Base-by-base conservation (phyloP, 2,329 filamentous ascomycete genomes). In the Orbilia ellipsospora region DNA sequence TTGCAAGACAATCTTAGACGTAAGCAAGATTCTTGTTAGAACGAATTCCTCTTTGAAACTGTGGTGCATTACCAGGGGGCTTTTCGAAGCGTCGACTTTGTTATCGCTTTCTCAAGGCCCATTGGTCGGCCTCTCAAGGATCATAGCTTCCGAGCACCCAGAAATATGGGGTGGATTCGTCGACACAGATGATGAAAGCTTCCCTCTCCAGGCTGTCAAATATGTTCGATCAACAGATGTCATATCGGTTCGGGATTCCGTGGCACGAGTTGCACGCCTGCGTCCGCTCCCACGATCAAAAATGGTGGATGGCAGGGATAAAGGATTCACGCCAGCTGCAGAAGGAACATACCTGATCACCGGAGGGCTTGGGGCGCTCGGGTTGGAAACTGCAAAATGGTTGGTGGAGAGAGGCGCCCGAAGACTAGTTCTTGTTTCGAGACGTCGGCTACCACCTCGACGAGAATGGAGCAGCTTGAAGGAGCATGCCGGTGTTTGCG, bases 331-430 rank as follows among this genome's bases (percentile, higher is more conserved):
- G 4, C 62, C 81, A 6, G 77, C 67, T 44, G 77, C 80, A 10
- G 79, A 82, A n/a, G 83, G 83, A 1, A 84, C 83, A 0, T 85
- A 85, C 68, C 31, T 85, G 16, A 81, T 85, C 26, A 83, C 83
- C 13, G 83, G 83, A 50, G 83, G 83, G 0, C 78, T 84, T 13
- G 83, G 83, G 1, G 81, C 80, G 10, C 80, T 85, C 1, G 84
- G 83, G 0, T 80, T 85, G 2, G 81, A 81, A 51, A 78, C 82
- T 0, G 80, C 81, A 5, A 77, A 80, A 12, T 84, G 82, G 65
- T 77, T 85, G 2, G 81, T 82, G 0, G 79, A 82, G 31, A 81
- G 83, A n/a, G 83, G 83, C 0, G 84, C 83, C 31, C 80, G 83
- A 1, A 80, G 83, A n/a, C 73, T 85, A 1, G 79, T 85, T 1